Conservation (phyloP, 306 rosid species). For the Fragaria vesca region DNA sequence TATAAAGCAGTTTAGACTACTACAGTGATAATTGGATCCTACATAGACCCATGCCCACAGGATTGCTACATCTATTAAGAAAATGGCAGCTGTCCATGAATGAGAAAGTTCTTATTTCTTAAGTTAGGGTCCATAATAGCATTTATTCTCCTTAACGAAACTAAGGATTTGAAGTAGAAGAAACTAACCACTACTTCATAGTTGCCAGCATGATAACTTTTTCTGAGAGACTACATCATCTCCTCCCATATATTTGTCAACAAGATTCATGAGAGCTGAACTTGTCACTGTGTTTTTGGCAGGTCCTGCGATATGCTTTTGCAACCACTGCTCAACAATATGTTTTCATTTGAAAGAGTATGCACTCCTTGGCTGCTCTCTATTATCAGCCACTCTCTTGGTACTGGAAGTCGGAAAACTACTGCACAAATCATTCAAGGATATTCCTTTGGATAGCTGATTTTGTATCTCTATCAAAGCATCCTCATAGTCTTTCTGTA, state of each 20-base stretch:
- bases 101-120: not conserved
- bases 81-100: no score
- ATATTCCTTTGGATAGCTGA: constrained; percentile 26
- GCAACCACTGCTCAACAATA: constrained; percentile 40
- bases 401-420: constrained; percentile 20
- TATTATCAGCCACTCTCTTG: constrained; percentile 14
- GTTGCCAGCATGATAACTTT: constrained; percentile 28
- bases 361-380: constrained; percentile 21
- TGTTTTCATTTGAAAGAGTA: constrained; percentile 23
- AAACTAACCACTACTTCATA: constrained; percentile 38
- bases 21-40: not conserved
- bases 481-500: constrained; percentile 28
- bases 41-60: no score
- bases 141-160: not conserved
- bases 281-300: constrained; percentile 15
- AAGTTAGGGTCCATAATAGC: not conserved
- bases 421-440: constrained; percentile 25
- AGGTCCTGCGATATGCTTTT: constrained; percentile 21
- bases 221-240: constrained; percentile 24
- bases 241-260: constrained; percentile 24
- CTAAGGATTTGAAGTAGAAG: constrained; percentile 3
- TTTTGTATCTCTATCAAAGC: constrained; percentile 25
- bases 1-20: not conserved
- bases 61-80: no score
- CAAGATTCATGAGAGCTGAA: constrained; percentile 30